Evolutionary conservation across 148 eudicot species (phyloP).

Genomic region (Chenopodium formosanum): DNA sequence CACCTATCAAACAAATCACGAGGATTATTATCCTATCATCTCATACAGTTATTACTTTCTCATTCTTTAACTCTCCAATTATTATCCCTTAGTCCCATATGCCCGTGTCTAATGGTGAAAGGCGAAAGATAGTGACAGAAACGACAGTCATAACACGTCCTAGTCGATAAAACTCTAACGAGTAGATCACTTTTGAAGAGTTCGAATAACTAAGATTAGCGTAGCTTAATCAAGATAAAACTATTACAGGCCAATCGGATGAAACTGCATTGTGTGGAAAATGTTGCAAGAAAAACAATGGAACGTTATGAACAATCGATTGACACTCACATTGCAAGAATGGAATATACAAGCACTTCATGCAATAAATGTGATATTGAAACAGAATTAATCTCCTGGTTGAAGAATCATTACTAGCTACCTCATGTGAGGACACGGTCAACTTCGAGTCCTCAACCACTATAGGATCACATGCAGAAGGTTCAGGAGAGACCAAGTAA

Average conservation of each 20-base stretch:
- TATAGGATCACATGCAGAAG: constrained; percentile 5
- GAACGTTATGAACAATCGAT: background rate
- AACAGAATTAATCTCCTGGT: background rate
- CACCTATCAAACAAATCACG: background rate
- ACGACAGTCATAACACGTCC: background rate
- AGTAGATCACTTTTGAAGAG: too few species aligned
- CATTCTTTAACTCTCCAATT: too few species aligned
- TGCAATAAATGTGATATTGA: background rate
- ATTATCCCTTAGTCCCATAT: background rate
- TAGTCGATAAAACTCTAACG: too few species aligned
- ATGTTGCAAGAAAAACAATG: background rate
- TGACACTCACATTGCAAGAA: background rate
- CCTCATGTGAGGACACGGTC: background rate
- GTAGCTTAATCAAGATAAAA: too few species aligned
- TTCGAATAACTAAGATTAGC: background rate
- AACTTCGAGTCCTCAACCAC: background rate
- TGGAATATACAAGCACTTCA: background rate
- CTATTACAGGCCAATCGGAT: background rate
- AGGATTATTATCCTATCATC: background rate
- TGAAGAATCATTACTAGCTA: background rate
- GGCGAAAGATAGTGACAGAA: too few species aligned
- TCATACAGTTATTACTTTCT: too few species aligned
- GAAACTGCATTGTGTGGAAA: background rate
- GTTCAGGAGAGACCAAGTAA: constrained; percentile 2
- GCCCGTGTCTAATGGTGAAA: too few species aligned